Evolutionary conservation across 192 early-diverging fungal genomes (phyloP), one percentile per base, ranked within the genome.

Genomic region (Radiomyces spectabilis): DNA sequence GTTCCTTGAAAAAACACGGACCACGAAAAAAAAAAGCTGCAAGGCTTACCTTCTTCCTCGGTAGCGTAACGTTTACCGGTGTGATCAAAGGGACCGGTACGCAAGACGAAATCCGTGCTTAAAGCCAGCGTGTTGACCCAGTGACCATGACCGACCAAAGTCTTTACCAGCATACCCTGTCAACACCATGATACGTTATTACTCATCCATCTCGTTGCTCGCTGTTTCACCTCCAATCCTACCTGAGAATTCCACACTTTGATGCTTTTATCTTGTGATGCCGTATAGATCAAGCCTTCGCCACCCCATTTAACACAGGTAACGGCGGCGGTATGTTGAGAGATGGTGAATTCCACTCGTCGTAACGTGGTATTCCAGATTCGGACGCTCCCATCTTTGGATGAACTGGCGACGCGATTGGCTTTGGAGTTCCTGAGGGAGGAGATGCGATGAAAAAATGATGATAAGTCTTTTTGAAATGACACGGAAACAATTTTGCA

Each of bases 281-380:
- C 87, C 12, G 91, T 86, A 73, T 98, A 98, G 40, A 98, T 78
- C 40, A 91, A 73, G 0, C 93, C 94, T 37, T 95, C 89, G 25
- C 94, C 96, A 46, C 92, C 96, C 94, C 96, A 98, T 63, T 91
- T 90, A 15, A 97, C 84, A 69, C 90, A 89, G 41, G 92, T 95
- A 7, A 97, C 88, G 0, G 94, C 88, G 0, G 86, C 89, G 0
- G 94, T 98, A 67, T 98, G 96, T 41, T 88, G 84, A 1, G 89
- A 67, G 45, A 98, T 78, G 2, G 89, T 82, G 26, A 94, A 79
- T 24, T 89, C 41, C 44, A 86, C 71, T 35, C 81, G 78, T 10
- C 93, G 80, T 22, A 82, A 66, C n/a, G 73, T 74, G 0, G 88
- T 84, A 69, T 98, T 87, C 96, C 96, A 98, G 22, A 99, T 78